Base-by-base conservation (phyloP, 2,329 filamentous ascomycete genomes). In the Alternaria sp. region DNA sequence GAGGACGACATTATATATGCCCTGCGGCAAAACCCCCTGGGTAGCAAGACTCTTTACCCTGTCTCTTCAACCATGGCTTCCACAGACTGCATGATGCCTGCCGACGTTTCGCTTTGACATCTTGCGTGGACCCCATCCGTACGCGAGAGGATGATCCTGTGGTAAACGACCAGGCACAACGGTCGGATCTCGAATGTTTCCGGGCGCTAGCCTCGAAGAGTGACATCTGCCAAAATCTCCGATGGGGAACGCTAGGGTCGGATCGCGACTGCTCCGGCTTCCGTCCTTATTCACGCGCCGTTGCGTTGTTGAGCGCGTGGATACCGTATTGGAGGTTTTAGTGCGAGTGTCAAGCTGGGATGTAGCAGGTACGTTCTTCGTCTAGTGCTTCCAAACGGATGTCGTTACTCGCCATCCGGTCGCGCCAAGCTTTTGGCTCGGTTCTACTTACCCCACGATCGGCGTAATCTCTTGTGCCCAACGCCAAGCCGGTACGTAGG, bases 201-300 rank as follows among this genome's bases (percentile, higher is more conserved):
- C 40, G 53, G 44, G 53, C 36, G 53, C 40, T 25, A 56, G 53
- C 17, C 30, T 30, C 44, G 11, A 19, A 30, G 13, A 19, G 17
- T 25, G 25, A 19, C 19, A 15, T 15, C n/a, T 13, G 36, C 28
- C 17, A 19, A n/a, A 56, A 28, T 46, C 15, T 28, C 23, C 36
- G 36, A 44, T n/a, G 19, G 13, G n/a, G 0, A n/a, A 36, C 40
- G 36, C 53, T 56, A 17, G 40, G 12, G 7, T 19, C 53, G 89
- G 47, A 51, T 21, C 4, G 26, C 26, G 47, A 11, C 17, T 51
- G 11, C 47, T 21, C 26, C 47, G n/a, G 47, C 17, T 51, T 28
- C 47, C 32, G 32, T 36, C 32, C 32, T 36, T n/a, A n/a, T 36
- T n/a, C 32, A 36, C 32, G 32, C 32, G 32, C 32, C 32, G 32